Conservation (phyloP, 208 protist species). For the Trichomonas vaginalis region DNA sequence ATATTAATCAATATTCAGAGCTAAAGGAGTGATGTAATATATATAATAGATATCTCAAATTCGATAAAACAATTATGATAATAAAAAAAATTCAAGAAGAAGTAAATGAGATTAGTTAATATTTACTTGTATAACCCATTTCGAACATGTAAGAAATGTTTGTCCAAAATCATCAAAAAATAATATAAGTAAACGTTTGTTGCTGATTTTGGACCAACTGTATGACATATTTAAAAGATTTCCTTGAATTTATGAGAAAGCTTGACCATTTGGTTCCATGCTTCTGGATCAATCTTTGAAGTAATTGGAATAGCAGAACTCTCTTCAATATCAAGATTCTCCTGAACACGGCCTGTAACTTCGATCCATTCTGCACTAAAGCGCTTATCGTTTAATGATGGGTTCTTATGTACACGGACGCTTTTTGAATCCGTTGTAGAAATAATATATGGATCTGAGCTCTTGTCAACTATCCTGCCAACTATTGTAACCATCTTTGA, state of each 20-base stretch:
- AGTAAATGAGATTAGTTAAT: no score
- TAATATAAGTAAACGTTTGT: no score
- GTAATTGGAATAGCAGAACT: background rate
- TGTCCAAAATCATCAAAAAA: no score
- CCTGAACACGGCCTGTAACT: background rate
- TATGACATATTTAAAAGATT: background rate
- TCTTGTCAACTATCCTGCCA: background rate
- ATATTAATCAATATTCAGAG: no score
- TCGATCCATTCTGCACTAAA: background rate
- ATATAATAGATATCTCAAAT: no score
- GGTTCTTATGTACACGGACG: background rate
- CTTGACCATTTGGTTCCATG: background rate
- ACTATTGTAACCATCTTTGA: background rate
- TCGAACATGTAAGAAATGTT: no score
- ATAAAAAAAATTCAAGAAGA: no score
- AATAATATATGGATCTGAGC: background rate
- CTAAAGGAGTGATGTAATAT: no score
- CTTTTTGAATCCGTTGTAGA: background rate
- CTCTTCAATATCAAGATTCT: background rate
- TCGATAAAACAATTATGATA: no score
- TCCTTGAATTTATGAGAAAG: background rate
- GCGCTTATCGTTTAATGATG: background rate
- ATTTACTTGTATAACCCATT: no score
- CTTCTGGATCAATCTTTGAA: background rate
- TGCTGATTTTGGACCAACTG: no score